Evolutionary conservation across 2,329 filamentous ascomycete species (phyloP).

Genomic region (Ceratocystis lukuohia): DNA sequence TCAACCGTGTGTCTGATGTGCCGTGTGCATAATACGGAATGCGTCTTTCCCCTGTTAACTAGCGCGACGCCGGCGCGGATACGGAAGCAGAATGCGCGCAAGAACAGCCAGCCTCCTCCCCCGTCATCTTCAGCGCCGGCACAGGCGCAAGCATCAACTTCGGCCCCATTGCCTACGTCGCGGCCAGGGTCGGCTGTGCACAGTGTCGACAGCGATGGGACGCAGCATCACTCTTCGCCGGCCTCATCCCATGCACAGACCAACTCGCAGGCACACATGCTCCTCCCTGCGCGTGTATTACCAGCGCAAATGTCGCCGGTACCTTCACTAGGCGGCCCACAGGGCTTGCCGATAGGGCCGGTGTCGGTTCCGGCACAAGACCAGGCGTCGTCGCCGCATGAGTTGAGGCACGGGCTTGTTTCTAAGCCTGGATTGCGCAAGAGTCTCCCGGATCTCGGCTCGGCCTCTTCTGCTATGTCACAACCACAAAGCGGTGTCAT

Average conservation of each 20-base stretch:
- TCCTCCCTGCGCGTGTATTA: not conserved
- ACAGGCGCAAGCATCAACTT: not conserved
- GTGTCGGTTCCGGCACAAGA: not conserved
- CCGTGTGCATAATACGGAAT: conserved; percentile 43
- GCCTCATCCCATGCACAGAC: not conserved
- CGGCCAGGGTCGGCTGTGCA: not conserved
- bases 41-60: conserved; percentile 34
- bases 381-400: not conserved
- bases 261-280: not conserved
- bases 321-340: not conserved
- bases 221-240: not conserved
- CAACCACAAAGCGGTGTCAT: not conserved
- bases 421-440: not conserved
- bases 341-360: not conserved
- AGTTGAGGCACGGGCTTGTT: not conserved
- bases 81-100: conserved; percentile 15
- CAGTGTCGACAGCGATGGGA: not conserved
- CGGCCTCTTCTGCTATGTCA: not conserved
- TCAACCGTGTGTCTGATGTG: conserved; percentile 43
- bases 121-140: not conserved
- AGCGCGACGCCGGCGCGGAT: conserved; percentile 21
- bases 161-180: not conserved
- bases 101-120: conserved; percentile 4
- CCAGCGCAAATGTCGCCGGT: not conserved
- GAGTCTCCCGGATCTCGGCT: conserved; percentile 1